Base-by-base conservation (phyloP, 495 filamentous ascomycete species). In the Massariosphaeria phaeospora region DNA sequence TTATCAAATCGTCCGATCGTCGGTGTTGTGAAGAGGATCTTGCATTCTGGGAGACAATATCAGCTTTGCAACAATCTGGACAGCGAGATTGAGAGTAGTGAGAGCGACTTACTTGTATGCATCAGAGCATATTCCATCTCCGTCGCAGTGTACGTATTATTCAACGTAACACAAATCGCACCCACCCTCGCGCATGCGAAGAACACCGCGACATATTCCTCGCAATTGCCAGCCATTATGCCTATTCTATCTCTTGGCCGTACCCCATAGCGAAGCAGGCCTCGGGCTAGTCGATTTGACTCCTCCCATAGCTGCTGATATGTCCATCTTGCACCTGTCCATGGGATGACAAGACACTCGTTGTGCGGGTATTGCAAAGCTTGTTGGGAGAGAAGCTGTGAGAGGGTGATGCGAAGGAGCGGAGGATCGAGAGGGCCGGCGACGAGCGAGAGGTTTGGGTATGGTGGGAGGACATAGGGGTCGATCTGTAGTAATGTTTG, bases 141-240 rank as follows among this genome's bases (percentile, higher is more conserved):
- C 12, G 73, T 75, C 0, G 79, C 73, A 21, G 83, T 87, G 61
- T 86, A 85, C 0, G 81, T 87, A 69, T 84, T 85, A 69, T 87
- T 85, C 58, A 85, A 69, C 25, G 85, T 83, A 4, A 87, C 83
- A 38, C 84, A 66, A 18, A 84, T 79, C 25, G 79, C 82, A 13
- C 83, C 83, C n/a, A 87, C 78, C 13, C 78, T 72, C 2, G 79
- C 76, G 25, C 80, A 80, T 0, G 81, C 82, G 52, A 87, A 87
- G 70, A 87, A 84, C 15, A 86, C 72, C 0, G 80, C 74, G 27
- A 81, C 80, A 59, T 84, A 87, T 66, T 83, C 79, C 59, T 84
- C 82, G 64, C 82, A 85, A 64, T 87, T 86, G 2, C 83, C 83
- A 1, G 82, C 80, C 80, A 86, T 84, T 41, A 87, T 78, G 27